A percentile compares a stretch with the other conserved stretches of the same genome.
Evolutionary conservation across 306 rosid species (phyloP).

Genomic region (Sechiopsis laciniata): DNA sequence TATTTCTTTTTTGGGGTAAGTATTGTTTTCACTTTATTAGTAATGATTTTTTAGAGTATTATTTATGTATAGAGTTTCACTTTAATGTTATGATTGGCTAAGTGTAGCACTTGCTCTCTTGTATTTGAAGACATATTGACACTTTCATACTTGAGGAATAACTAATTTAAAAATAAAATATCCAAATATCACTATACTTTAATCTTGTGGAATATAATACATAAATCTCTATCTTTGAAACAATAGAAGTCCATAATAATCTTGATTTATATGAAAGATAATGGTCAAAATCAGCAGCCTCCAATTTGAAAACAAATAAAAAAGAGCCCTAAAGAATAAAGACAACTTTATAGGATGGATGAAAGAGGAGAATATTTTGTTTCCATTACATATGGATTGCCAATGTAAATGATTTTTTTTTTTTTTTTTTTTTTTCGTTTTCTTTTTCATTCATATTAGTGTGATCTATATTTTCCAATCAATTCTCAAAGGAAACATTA

Average conservation of each 20-base stretch:
- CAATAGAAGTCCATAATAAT: neutral
- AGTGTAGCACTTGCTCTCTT: neutral
- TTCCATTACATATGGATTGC: constrained; percentile 20
- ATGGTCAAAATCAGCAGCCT: constrained; percentile 16
- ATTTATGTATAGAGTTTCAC: neutral
- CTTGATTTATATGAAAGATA: constrained; percentile 3
- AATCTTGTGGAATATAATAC: too few relatives aligned
- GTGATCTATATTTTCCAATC: constrained; percentile 18
- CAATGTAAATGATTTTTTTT: neutral
- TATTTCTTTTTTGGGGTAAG: too few relatives aligned
- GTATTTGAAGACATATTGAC: neutral
- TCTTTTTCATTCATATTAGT: constrained; percentile 4
- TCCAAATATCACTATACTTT: too few relatives aligned
- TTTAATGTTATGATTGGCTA: neutral
- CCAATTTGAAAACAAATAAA: neutral
- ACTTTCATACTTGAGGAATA: neutral
- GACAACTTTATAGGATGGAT: constrained; percentile 18
- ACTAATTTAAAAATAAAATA: too few relatives aligned
- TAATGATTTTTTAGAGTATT: neutral
- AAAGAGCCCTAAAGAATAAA: constrained; percentile 20
- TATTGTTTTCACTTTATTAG: too few relatives aligned
- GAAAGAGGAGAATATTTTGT: constrained; percentile 24
- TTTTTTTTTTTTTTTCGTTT: neutral
- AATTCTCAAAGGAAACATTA: neutral
- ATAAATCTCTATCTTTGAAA: neutral